Base-by-base conservation (phyloP, 306 rosid species). In the Psophocarpus tetragonolobus region DNA sequence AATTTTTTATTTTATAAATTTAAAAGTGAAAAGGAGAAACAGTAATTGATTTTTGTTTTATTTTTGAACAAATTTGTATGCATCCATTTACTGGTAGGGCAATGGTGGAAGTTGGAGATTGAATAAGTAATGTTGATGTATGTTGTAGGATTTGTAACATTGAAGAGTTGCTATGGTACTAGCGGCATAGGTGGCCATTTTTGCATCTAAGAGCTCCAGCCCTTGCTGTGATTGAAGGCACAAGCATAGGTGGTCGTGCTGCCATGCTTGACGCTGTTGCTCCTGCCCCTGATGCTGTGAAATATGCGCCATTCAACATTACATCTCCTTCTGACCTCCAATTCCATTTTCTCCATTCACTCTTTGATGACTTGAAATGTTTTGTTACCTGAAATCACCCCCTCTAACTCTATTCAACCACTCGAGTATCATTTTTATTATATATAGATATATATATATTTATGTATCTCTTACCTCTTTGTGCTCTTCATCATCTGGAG, bases 281-380 rank as follows among this genome's bases (percentile, higher is more conserved):
- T 64, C 88, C 91, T 0, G 87, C 93, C 15, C 98, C 97, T 0
- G 97, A 92, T 0, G 77, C 11, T 2, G 85, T 90, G 81, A 94
- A 94, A 75, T 85, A 87, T 0, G 96, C 98, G 0, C 98, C 98
- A 75, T 94, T 90, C 86, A 92, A 23, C 81, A 88, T 41, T 68
- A 90, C 18, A 70, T 94, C 96, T 54, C 98, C 96, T 35, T 81
- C 71, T 0, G 98, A 90, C 48, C 91, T 90, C 97, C 98, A 94
- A 77, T 91, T 92, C 98, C 97, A 94, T 0, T 78, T 86, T 78
- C 81, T 88, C 97, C 97, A 94, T 42, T 75, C 61, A 1, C 68
- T 74, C 13, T 82, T 57, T 29, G 85, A 62, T 58, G 94, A 82
- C 15, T 79, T 86, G 54, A 80, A 84, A 57, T 82, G 91, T 57